These are phyloP conservation scores for Fusarium kyushuense DNA, from an alignment of 2,329 filamentous ascomycete species.

Conservation along the genomic window DNA sequence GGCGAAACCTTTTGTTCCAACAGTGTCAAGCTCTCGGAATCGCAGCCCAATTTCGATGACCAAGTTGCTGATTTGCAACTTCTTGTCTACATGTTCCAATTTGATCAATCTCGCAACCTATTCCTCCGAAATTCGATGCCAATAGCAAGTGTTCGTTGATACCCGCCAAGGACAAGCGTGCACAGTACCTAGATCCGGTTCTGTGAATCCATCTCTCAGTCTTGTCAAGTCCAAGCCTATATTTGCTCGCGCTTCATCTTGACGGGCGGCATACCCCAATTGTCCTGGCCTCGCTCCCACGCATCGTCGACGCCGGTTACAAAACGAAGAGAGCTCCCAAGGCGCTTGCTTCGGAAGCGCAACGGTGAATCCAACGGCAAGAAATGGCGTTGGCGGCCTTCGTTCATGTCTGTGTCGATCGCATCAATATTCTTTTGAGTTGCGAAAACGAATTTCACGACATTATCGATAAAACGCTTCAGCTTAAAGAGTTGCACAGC, in stretches of 20 bases:
- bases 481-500: background rate
- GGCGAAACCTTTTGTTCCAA: background rate
- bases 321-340: constrained; percentile 42
- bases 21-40: background rate
- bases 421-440: background rate
- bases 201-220: background rate
- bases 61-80: background rate
- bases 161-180: background rate
- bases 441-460: constrained; percentile 3
- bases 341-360: constrained; percentile 37
- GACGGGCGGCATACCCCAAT: constrained; percentile 28
- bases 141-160: background rate
- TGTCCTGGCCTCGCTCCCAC: constrained; percentile 13
- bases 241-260: constrained; percentile 20
- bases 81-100: background rate
- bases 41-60: background rate
- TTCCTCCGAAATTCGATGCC: background rate
- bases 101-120: background rate
- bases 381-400: background rate
- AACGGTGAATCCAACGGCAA: background rate
- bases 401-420: background rate
- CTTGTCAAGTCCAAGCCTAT: background rate
- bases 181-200: background rate
- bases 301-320: constrained; percentile 33
- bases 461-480: constrained; percentile 18